Evolutionary conservation across 2,329 filamentous ascomycete genomes (phyloP).

Genomic region (Curvularia sp.): DNA sequence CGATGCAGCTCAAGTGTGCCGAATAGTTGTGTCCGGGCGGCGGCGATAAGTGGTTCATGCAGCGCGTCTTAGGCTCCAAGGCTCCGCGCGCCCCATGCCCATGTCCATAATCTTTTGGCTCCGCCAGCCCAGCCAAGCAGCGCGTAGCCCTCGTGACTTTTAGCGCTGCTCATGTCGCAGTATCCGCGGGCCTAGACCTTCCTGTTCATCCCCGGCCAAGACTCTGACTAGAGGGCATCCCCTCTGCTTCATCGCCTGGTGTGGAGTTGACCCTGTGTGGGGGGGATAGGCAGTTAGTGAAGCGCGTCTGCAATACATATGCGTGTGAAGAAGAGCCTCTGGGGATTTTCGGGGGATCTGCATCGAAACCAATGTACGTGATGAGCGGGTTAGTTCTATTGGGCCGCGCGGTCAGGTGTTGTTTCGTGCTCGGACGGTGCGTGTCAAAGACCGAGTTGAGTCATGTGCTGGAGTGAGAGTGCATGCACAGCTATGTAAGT

Average conservation of each 20-base stretch:
- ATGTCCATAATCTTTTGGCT: slow-evolving; percentile 1
- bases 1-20: slow-evolving; percentile 25
- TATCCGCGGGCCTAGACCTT: slow-evolving; percentile 33
- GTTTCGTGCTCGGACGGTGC: not conserved
- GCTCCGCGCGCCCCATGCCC: slow-evolving; percentile 14
- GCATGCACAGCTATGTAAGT: not conserved
- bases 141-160: slow-evolving; percentile 10
- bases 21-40: slow-evolving; percentile 15
- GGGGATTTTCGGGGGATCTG: not conserved
- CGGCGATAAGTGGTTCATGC: slow-evolving; percentile 31
- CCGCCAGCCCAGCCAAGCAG: slow-evolving; percentile 34
- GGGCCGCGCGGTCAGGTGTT: not conserved
- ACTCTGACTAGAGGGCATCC: slow-evolving; percentile 12
- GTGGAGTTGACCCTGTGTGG: slow-evolving; percentile 23
- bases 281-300: slow-evolving; percentile 7
- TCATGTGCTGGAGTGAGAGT: not conserved
- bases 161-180: slow-evolving; percentile 14
- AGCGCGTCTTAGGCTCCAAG: slow-evolving; percentile 19
- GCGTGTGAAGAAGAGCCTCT: not conserved
- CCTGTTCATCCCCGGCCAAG: slow-evolving; percentile 22
- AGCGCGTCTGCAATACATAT: not conserved
- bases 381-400: not conserved
- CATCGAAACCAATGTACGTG: not conserved
- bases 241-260: slow-evolving; percentile 15
- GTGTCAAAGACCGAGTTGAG: not conserved